Conservation (phyloP, 2,329 filamentous ascomycete genomes). For the Ploettnerulaceae sp. region DNA sequence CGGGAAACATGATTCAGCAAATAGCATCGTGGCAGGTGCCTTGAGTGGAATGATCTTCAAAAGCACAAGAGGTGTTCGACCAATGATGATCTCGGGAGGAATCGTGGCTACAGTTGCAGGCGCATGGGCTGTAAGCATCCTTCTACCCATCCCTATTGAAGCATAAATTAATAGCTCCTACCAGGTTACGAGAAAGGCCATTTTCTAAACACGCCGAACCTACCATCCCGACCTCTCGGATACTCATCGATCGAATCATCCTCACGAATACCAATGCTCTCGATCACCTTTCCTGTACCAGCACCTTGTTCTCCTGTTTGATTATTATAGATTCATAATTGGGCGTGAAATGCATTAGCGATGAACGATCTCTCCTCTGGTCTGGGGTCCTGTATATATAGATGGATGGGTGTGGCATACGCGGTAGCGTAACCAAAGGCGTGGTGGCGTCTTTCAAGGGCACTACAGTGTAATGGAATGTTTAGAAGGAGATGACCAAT, state of each 20-base stretch:
- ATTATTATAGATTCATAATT: conserved; percentile 32
- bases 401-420: conserved; percentile 19
- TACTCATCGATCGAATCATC: conserved; percentile 1
- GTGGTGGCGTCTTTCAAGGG: conserved; percentile 24
- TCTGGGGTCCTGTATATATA: conserved; percentile 33
- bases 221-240: conserved; percentile 4
- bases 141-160: not conserved
- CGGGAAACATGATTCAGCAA: conserved; percentile 84
- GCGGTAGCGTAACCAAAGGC: conserved; percentile 16
- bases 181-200: conserved; percentile 46
- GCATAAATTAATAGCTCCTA: conserved; percentile 18
- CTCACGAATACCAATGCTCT: conserved; percentile 7
- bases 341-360: conserved; percentile 34
- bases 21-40: conserved; percentile 79
- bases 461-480: conserved; percentile 22
- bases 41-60: conserved; percentile 95
- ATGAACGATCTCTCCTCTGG: conserved; percentile 35
- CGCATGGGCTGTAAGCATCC: conserved; percentile 75
- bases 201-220: conserved; percentile 38
- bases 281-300: conserved; percentile 29
- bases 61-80: conserved; percentile 82
- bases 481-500: not conserved
- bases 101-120: conserved; percentile 84
- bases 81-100: conserved; percentile 91
- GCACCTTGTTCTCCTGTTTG: conserved; percentile 28